phyloP scores from a whole-genome alignment of 352 stramenopile species.

The Globisporangium polare region DNA sequence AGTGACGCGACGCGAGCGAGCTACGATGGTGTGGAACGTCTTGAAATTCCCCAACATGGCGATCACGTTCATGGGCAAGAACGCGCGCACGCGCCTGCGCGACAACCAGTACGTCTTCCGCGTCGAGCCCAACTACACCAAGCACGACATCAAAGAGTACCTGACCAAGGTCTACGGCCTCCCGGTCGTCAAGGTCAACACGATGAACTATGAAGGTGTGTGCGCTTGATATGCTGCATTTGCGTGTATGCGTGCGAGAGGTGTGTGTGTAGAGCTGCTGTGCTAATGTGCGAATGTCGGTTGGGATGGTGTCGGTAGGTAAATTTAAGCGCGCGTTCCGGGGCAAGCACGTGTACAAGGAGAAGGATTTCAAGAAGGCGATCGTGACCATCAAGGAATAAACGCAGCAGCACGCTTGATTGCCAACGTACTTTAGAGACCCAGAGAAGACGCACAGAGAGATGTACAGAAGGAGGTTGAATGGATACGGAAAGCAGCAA shows the following conservation, averaged over 20 bases:
- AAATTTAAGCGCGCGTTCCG: conserved; percentile 89
- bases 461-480: not conserved
- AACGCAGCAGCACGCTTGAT: not conserved
- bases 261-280: not conserved
- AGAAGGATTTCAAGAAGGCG: conserved; percentile 92
- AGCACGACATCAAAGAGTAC: conserved; percentile 98
- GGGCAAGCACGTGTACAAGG: conserved; percentile 87
- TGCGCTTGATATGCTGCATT: conserved; percentile 18
- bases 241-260: not conserved
- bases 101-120: conserved; percentile 91
- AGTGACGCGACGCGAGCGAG: conserved; percentile 4
- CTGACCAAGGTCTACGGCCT: conserved; percentile 96
- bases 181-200: conserved; percentile 93
- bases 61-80: conserved; percentile 85
- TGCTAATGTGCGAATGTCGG: not conserved
- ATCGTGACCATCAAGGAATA: conserved; percentile 89
- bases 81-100: conserved; percentile 61
- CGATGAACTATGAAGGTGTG: conserved; percentile 93
- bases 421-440: conserved; percentile 7
- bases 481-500: not conserved
- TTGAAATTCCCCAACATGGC: conserved; percentile 88
- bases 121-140: conserved; percentile 94
- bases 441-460: conserved; percentile 6
- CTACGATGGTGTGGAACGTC: conserved; percentile 80
- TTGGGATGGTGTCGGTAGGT: conserved; percentile 28